These are phyloP conservation scores for Sarocladium kiliense DNA, from an alignment of 2,329 filamentous ascomycete species.

Conservation along the genomic window DNA sequence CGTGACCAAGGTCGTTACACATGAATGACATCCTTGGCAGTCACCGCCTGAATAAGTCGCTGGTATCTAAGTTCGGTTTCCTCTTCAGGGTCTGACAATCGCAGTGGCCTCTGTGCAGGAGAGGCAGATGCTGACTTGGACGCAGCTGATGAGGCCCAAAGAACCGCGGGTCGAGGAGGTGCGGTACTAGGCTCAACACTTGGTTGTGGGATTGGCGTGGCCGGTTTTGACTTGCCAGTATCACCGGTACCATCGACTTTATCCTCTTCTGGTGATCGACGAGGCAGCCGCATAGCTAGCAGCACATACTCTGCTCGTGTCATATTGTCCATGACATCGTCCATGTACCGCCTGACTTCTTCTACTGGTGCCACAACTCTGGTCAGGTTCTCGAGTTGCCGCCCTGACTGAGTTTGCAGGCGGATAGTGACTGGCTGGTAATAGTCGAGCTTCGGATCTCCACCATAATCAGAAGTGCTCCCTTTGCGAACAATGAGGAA, in stretches of 20 bases:
- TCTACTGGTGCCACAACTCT: conserved; percentile 58
- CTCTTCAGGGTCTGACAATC: conserved; percentile 9
- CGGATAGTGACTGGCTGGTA: conserved; percentile 70
- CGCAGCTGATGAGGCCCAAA: conserved; percentile 25
- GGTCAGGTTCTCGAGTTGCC: conserved; percentile 55
- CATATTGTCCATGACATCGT: conserved; percentile 65
- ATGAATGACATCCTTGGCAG: conserved; percentile 11
- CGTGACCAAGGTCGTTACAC: not conserved
- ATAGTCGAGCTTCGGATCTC: conserved; percentile 62
- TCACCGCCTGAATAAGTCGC: conserved; percentile 11
- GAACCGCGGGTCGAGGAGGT: conserved; percentile 23
- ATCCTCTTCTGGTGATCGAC: conserved; percentile 26
- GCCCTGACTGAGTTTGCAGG: conserved; percentile 47
- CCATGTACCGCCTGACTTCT: conserved; percentile 62
- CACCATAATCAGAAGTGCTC: conserved; percentile 58
- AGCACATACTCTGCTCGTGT: conserved; percentile 63
- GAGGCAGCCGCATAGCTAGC: conserved; percentile 61
- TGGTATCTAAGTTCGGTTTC: conserved; percentile 11
- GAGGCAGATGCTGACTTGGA: conserved; percentile 7
- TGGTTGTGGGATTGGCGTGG: conserved; percentile 23
- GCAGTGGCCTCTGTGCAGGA: conserved; percentile 1
- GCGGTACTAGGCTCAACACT: conserved; percentile 18
- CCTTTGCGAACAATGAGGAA: conserved; percentile 74
- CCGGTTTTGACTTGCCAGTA: conserved; percentile 21
- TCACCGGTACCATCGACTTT: conserved; percentile 18